Percentiles rank a stretch among this genome's conserved stretches.
These are phyloP conservation scores for Globisporangium emineosum DNA, from an alignment of 352 stramenopile genomes.

Conservation along the genomic window DNA sequence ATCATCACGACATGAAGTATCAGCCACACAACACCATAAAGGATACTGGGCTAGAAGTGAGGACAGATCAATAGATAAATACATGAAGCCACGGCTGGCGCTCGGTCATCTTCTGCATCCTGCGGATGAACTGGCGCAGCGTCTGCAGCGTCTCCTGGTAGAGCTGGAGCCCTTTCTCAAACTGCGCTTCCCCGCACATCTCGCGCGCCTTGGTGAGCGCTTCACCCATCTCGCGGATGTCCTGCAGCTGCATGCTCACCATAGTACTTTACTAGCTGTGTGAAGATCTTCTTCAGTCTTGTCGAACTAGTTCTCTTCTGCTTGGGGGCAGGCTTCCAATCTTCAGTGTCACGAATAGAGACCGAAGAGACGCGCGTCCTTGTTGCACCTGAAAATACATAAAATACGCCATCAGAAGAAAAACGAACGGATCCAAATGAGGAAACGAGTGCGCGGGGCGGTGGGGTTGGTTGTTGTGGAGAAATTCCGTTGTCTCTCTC, in stretches of 20 bases:
- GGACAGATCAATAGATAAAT: background rate
- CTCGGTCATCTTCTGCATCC: conserved; percentile 69
- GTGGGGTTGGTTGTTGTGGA: background rate
- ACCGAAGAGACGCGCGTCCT: conserved; percentile 1
- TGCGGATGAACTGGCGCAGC: conserved; percentile 59
- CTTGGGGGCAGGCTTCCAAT: background rate
- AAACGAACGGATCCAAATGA: background rate
- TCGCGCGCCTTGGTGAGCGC: conserved; percentile 52
- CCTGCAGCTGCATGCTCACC: conserved; percentile 47
- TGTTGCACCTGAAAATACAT: background rate
- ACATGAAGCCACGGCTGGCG: conserved; percentile 81
- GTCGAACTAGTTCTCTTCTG: background rate
- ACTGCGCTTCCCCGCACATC: conserved; percentile 61
- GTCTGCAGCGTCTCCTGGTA: conserved; percentile 57
- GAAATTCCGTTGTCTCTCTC: conserved; percentile 13
- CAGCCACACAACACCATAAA: background rate
- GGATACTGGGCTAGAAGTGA: background rate
- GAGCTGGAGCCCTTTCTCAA: conserved; percentile 56
- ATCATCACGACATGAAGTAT: background rate
- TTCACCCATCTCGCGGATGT: conserved; percentile 72
- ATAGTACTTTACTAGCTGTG: too few species aligned
- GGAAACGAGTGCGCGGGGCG: too few species aligned
- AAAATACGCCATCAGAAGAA: background rate
- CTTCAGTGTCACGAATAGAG: background rate
- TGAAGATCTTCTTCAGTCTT: background rate